Base-by-base conservation (phyloP, 179 eudicot species). In the Carnegiea gigantea region DNA sequence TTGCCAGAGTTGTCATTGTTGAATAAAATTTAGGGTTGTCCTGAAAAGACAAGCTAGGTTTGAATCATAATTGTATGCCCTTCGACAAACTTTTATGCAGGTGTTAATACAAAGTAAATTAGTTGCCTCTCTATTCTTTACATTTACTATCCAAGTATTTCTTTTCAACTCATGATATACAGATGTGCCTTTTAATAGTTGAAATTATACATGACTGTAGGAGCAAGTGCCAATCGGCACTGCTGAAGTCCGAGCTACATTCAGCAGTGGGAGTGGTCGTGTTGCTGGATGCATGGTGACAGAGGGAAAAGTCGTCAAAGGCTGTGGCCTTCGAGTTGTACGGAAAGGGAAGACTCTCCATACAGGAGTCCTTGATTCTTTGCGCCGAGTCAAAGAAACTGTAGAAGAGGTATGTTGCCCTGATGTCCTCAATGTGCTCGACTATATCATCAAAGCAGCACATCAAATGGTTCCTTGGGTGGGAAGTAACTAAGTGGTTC, bases 261-360 rank as follows among this genome's bases (percentile, higher is more conserved):
- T 94, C 85, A 94, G 91, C 81, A 92, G 99, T 75, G 98, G 99
- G 40, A 96, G 98, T 79, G 95, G 95, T 48, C 96, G 91, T 51
- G 94, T 92, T 84, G 99, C 99, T 26, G 99, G 99, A 81, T 96
- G 99, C 86, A 96, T 96, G 98, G 96, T 96, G 75, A 92, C 88
- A 1, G 99, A 96, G 78, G 99, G 99, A 70, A 92, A 94, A 88
- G 75, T 96, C 46, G 89, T 88, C 67, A 87, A 96, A 90, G 98
- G 90, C 62, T 92, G 96, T 82, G 98, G 98, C 68, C 83, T 96
- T 83, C 92, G 92, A 33, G 93, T 92, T 81, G 21, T 88, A 36
- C 89, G 99, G 53, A 92, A 90, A 33, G 88, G 97, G 8, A 94
- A 88, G 88, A 86, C 89, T 38, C 89, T 94, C 59, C 86, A 88